Evolutionary conservation across 345 rosid genomes (phyloP).

Genomic region (Eutrema yunnanense): DNA sequence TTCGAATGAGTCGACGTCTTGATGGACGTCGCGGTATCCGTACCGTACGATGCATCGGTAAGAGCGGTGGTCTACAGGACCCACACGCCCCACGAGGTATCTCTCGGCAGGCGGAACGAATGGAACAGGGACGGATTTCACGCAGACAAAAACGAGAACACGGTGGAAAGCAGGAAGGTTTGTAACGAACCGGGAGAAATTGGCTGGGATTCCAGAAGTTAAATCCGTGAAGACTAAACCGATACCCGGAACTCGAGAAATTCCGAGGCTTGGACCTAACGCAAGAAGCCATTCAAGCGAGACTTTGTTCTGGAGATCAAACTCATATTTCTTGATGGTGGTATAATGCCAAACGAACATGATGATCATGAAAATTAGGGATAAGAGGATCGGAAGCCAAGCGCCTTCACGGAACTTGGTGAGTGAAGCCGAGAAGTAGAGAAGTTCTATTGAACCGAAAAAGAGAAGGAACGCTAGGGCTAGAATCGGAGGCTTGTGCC

Average conservation of each 20-base stretch:
- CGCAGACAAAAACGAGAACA: conserved; percentile 79
- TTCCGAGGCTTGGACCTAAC: conserved; percentile 86
- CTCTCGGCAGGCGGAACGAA: conserved; percentile 83
- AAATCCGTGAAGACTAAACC: conserved; percentile 93
- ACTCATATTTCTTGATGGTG: conserved; percentile 88
- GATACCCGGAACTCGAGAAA: conserved; percentile 86
- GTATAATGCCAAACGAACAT: conserved; percentile 98
- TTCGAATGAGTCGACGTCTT: conserved; percentile 86
- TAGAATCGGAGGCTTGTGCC: conserved; percentile 80
- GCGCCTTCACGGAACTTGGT: conserved; percentile 97
- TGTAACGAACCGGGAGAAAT: conserved; percentile 96
- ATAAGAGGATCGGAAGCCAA: conserved; percentile 98
- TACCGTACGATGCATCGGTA: conserved; percentile 90
- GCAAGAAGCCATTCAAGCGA: conserved; percentile 98
- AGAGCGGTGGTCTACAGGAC: conserved; percentile 76
- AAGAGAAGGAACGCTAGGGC: conserved; percentile 75
- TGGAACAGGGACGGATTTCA: conserved; percentile 94
- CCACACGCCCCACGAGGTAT: conserved; percentile 93
- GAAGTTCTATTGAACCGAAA: conserved; percentile 81
- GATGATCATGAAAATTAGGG: conserved; percentile 74
- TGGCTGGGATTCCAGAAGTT: conserved; percentile 93
- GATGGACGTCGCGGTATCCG: conserved; percentile 95
- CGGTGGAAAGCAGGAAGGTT: conserved; percentile 98
- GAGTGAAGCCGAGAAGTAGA: conserved; percentile 97
- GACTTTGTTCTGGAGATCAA: conserved; percentile 92